Base-by-base conservation (phyloP, 2,329 filamentous ascomycete genomes). In the Clarireedia homoeocarpa region DNA sequence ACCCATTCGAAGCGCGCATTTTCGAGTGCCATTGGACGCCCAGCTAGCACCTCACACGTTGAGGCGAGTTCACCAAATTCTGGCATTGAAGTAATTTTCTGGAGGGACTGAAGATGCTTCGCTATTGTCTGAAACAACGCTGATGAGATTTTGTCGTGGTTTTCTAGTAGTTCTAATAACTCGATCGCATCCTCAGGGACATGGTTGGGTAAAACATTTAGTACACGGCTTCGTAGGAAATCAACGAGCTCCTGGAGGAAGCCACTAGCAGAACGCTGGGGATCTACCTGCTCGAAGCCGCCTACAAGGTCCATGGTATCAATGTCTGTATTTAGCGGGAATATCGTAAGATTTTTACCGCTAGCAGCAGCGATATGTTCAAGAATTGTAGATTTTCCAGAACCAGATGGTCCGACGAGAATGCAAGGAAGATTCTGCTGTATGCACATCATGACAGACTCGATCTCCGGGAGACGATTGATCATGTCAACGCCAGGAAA, bases 261-360 rank as follows among this genome's bases (percentile, higher is more conserved):
- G n/a, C 76, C 74, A 53, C 86, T 84, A 4, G 89, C 75, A 59
- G 88, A 82, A 55, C 92, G 81, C 51, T 87, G 78, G 23, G 89
- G 84, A 68, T 99, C 94, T 17, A 89, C 85, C 71, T 99, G 94
- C 70, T 99, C 94, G 67, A 96, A 99, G 0, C 94, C 94, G 66
- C 94, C 94, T 56, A 99, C 89, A 55, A 99, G 82, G 71, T 99
- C 94, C 84, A 96, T 96, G 0, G 92, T 91, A 70, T 99, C 94
- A 46, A 96, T 88, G 65, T 99, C 95, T 6, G 91, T 86, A 68
- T 96, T 99, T 73, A 99, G 83, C 0, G 91, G 85, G 65, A 97
- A 89, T 15, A 90, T 87, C 34, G 91, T 81, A 3, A 97, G 75
- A 1, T 83, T 77, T 55, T 86, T 86, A 24, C 94, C 94, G 44